Evolutionary conservation across 768 basidiomycete species (phyloP).

Genomic region (Nevesoporus exiguus): DNA sequence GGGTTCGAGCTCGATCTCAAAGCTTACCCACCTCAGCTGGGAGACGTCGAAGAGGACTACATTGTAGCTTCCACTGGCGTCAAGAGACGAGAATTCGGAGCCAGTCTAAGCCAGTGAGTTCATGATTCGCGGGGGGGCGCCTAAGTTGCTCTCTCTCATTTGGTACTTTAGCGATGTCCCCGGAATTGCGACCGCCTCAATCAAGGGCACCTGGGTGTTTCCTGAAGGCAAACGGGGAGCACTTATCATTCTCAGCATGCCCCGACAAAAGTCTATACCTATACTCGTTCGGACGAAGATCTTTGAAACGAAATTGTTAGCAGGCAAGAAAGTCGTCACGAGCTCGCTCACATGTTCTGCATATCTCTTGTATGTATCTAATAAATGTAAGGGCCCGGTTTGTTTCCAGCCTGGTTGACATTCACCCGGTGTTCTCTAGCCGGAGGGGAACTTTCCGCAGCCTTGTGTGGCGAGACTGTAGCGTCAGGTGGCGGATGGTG

Average conservation of each 20-base stretch:
- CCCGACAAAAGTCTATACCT: conserved; percentile 19
- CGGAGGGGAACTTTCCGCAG: conserved; percentile 7
- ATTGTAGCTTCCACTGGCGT: conserved; percentile 24
- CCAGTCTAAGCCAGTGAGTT: conserved; percentile 3
- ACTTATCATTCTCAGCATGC: conserved; percentile 27
- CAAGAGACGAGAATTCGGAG: conserved; percentile 8
- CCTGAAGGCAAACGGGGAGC: conserved; percentile 22
- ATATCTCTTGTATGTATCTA: conserved; percentile 22
- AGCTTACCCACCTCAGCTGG: not conserved
- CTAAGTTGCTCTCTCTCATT: not conserved
- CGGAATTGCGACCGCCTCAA: conserved; percentile 22
- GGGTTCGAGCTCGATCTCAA: not conserved
- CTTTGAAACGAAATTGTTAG: conserved; percentile 8
- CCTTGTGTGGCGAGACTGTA: not conserved
- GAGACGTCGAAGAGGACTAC: conserved; percentile 15
- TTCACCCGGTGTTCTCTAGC: not conserved
- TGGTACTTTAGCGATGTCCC: not conserved
- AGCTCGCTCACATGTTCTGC: conserved; percentile 27
- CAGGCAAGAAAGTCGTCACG: conserved; percentile 26
- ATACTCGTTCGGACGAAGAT: conserved; percentile 16
- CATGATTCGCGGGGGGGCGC: not conserved
- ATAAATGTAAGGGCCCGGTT: conserved; percentile 6
- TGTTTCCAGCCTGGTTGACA: not conserved
- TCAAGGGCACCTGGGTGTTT: conserved; percentile 31
- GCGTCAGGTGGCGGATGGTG: conserved; percentile 1